Conservation (phyloP, 2,329 filamentous ascomycete genomes). For the Diatrype stigma region DNA sequence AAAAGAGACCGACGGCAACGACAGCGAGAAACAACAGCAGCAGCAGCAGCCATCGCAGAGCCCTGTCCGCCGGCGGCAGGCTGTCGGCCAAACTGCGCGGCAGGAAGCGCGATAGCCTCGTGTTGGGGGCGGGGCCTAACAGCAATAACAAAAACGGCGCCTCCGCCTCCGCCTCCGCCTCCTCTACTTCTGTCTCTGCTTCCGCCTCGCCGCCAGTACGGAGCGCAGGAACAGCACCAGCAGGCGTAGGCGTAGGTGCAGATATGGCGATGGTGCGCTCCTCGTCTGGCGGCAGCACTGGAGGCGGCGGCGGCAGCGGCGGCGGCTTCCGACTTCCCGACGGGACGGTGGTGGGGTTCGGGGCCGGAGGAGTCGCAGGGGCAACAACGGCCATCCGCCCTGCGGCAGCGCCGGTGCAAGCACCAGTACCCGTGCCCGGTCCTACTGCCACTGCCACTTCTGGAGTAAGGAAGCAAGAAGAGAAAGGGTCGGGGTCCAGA, state of each 20-base stretch:
- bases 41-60: background rate
- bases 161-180: no score
- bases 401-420: no score
- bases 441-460: no score
- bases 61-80: background rate
- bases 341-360: slow-evolving; percentile 25
- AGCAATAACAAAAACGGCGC: no score
- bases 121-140: no score
- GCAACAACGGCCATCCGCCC: no score
- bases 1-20: background rate
- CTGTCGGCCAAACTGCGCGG: background rate
- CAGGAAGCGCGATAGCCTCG: background rate
- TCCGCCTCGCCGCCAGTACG: no score
- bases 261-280: slow-evolving; percentile 18
- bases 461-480: no score
- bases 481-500: background rate
- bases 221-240: no score
- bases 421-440: no score
- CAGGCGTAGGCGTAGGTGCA: slow-evolving; percentile 3
- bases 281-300: slow-evolving; percentile 10
- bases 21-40: background rate
- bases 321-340: slow-evolving; percentile 23
- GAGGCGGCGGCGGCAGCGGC: slow-evolving; percentile 11
- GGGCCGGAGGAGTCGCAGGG: no score
- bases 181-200: no score